Percentiles rank a stretch among this genome's conserved stretches.
These are phyloP conservation scores for Globisporangium ultimum DNA, from an alignment of 352 stramenopile species.

Conservation along the genomic window DNA sequence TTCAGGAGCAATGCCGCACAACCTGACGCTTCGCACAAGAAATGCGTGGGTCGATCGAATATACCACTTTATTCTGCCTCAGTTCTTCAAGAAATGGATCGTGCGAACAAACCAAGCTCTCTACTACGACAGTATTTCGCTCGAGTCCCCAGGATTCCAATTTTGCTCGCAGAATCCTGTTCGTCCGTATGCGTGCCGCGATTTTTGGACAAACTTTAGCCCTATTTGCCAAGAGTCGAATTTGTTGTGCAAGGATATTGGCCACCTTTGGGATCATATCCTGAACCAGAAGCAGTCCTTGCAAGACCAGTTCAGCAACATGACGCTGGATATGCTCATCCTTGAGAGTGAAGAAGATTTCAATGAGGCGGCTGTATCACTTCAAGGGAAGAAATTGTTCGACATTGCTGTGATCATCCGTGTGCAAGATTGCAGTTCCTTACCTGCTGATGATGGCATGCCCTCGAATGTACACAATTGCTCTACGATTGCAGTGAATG, in stretches of 20 bases:
- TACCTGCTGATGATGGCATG: not conserved
- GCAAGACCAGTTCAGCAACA: slow-evolving; percentile 6
- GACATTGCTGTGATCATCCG: slow-evolving; percentile 14
- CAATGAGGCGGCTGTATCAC: slow-evolving; percentile 7
- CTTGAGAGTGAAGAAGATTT: slow-evolving; percentile 18
- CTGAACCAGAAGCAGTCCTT: not conserved
- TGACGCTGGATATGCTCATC: slow-evolving; percentile 14
- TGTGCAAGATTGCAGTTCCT: not conserved
- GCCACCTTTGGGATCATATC: slow-evolving; percentile 12
- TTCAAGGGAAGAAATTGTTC: slow-evolving; percentile 13
- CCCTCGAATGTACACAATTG: not conserved
- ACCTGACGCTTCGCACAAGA: slow-evolving; percentile 1
- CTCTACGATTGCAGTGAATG: slow-evolving; percentile 9
- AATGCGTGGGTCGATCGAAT: slow-evolving; percentile 16
- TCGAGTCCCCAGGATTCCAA: slow-evolving; percentile 2
- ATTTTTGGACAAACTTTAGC: slow-evolving; percentile 71
- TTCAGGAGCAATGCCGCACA: not conserved
- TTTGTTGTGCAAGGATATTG: slow-evolving; percentile 1
- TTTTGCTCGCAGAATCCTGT: slow-evolving; percentile 3
- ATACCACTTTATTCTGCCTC: slow-evolving; percentile 16
- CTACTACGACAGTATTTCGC: slow-evolving; percentile 7
- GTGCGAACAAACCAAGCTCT: slow-evolving; percentile 11
- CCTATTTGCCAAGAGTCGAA: slow-evolving; percentile 2
- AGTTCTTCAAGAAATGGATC: slow-evolving; percentile 15
- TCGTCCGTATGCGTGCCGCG: slow-evolving; percentile 22